Evolutionary conservation across 148 eudicot genomes (phyloP).

Genomic region (Rhododendron henanense): DNA sequence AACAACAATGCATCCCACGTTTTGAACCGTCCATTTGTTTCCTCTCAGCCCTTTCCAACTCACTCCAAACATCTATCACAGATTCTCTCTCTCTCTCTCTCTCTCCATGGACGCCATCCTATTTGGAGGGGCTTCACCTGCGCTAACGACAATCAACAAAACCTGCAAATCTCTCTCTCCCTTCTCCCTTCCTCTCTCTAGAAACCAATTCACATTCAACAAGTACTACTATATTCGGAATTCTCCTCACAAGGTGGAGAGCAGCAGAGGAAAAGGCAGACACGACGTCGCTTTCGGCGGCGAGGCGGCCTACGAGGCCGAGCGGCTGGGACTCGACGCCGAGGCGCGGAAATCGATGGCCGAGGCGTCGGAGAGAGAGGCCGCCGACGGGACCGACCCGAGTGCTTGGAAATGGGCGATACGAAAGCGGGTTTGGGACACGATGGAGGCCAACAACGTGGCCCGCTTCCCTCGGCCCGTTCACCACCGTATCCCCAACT

Average conservation of each 20-base stretch:
- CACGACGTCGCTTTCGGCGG: conserved; percentile 35
- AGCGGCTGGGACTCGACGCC: conserved; percentile 63
- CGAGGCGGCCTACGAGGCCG: conserved; percentile 66
- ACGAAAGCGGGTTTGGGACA: conserved; percentile 82
- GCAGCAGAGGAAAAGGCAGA: neutral
- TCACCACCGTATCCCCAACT: conserved; percentile 92
- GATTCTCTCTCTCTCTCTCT: neutral
- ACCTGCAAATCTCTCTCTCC: neutral
- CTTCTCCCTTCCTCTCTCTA: neutral
- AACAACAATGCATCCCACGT: neutral
- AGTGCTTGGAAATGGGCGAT: conserved; percentile 92
- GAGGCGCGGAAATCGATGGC: conserved; percentile 67
- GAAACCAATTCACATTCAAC: neutral
- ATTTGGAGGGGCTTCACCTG: neutral
- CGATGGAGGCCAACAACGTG: conserved; percentile 69
- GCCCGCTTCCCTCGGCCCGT: conserved; percentile 93
- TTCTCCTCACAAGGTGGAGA: conserved; percentile 23
- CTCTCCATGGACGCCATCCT: neutral
- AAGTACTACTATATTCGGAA: neutral
- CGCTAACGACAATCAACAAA: neutral
- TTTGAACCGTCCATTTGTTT: neutral
- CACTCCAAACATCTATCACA: neutral
- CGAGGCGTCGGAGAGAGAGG: conserved; percentile 40
- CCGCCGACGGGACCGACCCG: conserved; percentile 39
- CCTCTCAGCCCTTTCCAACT: neutral